Conservation (phyloP, 192 early-diverging fungal species). For the Dissophora globulifera region DNA sequence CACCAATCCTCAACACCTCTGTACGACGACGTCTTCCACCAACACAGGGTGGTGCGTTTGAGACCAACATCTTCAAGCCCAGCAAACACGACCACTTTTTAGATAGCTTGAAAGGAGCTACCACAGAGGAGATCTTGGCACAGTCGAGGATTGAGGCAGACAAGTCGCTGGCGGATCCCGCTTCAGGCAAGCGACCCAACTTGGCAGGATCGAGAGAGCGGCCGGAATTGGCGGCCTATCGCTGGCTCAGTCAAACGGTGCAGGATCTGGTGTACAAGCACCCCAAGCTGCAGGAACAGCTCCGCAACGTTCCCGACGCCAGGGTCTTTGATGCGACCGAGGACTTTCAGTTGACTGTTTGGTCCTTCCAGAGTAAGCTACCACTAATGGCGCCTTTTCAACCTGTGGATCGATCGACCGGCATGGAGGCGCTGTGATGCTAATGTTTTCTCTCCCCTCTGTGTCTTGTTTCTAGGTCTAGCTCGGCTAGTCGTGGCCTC, state of each 20-base stretch:
- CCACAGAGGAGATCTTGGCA: constrained; percentile 42
- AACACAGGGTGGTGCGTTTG: constrained; percentile 38
- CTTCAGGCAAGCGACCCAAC: constrained; percentile 20
- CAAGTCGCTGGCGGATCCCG: constrained; percentile 8
- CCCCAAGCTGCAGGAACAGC: constrained; percentile 33
- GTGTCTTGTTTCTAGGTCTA: constrained; percentile 17
- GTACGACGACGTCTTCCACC: constrained; percentile 26
- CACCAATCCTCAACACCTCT: constrained; percentile 4
- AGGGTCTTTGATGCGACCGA: constrained; percentile 22
- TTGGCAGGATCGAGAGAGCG: constrained; percentile 24
- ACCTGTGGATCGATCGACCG: no score
- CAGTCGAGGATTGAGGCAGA: constrained; percentile 19
- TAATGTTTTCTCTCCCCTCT: background rate
- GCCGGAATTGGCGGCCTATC: constrained; percentile 32
- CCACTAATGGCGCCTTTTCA: no score
- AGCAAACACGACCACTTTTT: constrained; percentile 30
- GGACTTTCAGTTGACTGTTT: constrained; percentile 35
- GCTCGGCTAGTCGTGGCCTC: constrained; percentile 36
- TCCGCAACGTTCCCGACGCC: constrained; percentile 18
- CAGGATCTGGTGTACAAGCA: constrained; percentile 25
- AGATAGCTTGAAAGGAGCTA: constrained; percentile 40
- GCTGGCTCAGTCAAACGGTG: constrained; percentile 33
- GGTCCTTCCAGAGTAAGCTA: constrained; percentile 45
- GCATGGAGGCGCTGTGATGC: no score
- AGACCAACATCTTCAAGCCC: constrained; percentile 39